A percentile compares a stretch with the other conserved stretches of the same genome.
Conservation (phyloP, 306 rosid genomes). For the Abrus precatorius region DNA sequence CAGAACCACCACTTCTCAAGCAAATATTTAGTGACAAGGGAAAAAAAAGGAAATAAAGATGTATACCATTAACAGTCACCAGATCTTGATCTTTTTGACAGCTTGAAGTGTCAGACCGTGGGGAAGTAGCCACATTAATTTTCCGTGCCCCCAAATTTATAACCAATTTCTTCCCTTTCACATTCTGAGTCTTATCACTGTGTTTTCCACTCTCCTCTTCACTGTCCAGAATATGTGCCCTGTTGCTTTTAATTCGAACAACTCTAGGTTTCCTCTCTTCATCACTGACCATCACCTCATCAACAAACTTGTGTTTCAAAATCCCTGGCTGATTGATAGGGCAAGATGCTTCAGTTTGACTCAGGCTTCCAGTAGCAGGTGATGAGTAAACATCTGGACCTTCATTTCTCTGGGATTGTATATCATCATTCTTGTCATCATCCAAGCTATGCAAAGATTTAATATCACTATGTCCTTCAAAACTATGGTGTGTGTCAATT, state of each 20-base stretch:
- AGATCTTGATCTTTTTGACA: slow-evolving; percentile 81
- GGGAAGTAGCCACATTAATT: slow-evolving; percentile 85
- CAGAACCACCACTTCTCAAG: background rate
- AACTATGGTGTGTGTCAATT: slow-evolving; percentile 57
- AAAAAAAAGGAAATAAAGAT: slow-evolving; percentile 2
- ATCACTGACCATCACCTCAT: slow-evolving; percentile 94
- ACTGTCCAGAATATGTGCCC: slow-evolving; percentile 65
- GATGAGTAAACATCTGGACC: slow-evolving; percentile 69
- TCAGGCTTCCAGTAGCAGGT: slow-evolving; percentile 74
- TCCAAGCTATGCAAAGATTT: slow-evolving; percentile 67
- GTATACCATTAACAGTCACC: slow-evolving; percentile 68
- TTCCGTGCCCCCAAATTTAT: slow-evolving; percentile 90
- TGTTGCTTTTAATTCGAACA: slow-evolving; percentile 76
- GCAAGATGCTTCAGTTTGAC: slow-evolving; percentile 67
- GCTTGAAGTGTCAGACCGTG: slow-evolving; percentile 86
- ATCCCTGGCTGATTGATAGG: slow-evolving; percentile 66
- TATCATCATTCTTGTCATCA: slow-evolving; percentile 67
- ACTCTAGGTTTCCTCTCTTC: slow-evolving; percentile 80
- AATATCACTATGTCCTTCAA: slow-evolving; percentile 71
- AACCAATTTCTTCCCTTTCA: slow-evolving; percentile 90
- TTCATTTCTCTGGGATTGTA: slow-evolving; percentile 65
- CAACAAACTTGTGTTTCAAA: slow-evolving; percentile 86
- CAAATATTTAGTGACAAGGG: background rate
- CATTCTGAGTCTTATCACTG: slow-evolving; percentile 64
- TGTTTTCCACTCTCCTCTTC: slow-evolving; percentile 82